Evolutionary conservation across 495 filamentous ascomycete species (phyloP).

Genomic region (Aspergillus diversus): DNA sequence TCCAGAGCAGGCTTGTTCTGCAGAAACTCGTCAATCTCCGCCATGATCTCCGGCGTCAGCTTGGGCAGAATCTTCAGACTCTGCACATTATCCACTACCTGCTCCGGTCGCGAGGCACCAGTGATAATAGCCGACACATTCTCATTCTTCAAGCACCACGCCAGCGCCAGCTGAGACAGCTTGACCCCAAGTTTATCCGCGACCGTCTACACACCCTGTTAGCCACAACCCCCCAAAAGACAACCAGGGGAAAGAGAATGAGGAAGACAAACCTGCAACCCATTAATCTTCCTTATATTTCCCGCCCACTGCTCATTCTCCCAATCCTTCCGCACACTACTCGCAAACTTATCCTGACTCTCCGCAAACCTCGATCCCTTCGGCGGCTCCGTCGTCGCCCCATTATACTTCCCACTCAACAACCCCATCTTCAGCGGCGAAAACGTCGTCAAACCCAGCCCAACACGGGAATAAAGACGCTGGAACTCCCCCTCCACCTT

Average conservation of each 20-base stretch:
- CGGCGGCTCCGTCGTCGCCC: conserved; percentile 42
- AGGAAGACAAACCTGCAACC: conserved; percentile 22
- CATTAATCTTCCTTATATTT: conserved; percentile 33
- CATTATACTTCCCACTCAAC: conserved; percentile 81
- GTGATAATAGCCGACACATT: conserved; percentile 77
- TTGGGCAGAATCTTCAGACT: conserved; percentile 63
- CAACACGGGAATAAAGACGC: conserved; percentile 65
- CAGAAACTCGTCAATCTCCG: conserved; percentile 68
- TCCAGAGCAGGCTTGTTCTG: conserved; percentile 61
- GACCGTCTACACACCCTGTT: conserved; percentile 53
- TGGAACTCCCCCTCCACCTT: conserved; percentile 78
- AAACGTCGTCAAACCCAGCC: conserved; percentile 74
- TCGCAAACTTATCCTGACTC: conserved; percentile 40
- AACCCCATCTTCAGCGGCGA: conserved; percentile 73
- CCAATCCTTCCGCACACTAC: conserved; percentile 34
- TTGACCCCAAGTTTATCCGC: conserved; percentile 69
- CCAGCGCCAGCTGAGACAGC: conserved; percentile 69
- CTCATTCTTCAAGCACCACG: conserved; percentile 79
- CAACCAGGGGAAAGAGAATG: neutral
- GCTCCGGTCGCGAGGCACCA: conserved; percentile 73
- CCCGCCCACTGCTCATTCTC: conserved; percentile 33
- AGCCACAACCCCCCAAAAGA: neutral
- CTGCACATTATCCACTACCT: conserved; percentile 71
- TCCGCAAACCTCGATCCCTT: conserved; percentile 45
- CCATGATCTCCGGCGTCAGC: conserved; percentile 68